phyloP scores from a whole-genome alignment of 345 rosid genomes.

The Bruguiera gymnorhiza region DNA sequence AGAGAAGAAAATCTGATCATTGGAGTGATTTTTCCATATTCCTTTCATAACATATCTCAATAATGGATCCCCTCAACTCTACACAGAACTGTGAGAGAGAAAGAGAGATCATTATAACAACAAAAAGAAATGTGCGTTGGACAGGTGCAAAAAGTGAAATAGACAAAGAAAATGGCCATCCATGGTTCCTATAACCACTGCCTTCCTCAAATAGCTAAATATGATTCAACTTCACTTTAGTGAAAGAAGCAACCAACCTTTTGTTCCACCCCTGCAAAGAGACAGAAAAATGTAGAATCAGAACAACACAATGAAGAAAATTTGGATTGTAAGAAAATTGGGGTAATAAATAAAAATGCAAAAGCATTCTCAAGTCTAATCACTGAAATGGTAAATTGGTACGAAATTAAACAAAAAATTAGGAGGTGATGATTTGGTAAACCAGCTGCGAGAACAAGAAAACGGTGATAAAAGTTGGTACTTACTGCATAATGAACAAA shows the following conservation, averaged over 20 bases:
- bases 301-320: background rate
- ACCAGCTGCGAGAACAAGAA: background rate
- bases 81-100: no score
- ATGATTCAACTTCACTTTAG: constrained; percentile 3
- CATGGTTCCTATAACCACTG: background rate
- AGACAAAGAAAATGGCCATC: background rate
- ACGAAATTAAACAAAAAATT: background rate
- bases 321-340: background rate
- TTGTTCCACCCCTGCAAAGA: constrained; percentile 26
- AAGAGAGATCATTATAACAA: no score
- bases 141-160: background rate
- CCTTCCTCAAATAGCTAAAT: background rate
- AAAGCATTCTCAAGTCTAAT: background rate
- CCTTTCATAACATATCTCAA: no score
- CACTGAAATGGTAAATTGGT: background rate
- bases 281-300: background rate
- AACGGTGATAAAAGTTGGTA: background rate
- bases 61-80: no score
- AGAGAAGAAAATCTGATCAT: background rate
- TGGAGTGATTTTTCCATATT: no score
- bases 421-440: background rate
- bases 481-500: constrained; percentile 2
- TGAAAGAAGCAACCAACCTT: constrained; percentile 14
- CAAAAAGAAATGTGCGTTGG: no score
- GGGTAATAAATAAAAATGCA: background rate